A percentile compares a stretch with the other conserved stretches of the same genome.
Evolutionary conservation across 2,329 filamentous ascomycete species (phyloP).

Genomic region (Ophiostoma ulmi): DNA sequence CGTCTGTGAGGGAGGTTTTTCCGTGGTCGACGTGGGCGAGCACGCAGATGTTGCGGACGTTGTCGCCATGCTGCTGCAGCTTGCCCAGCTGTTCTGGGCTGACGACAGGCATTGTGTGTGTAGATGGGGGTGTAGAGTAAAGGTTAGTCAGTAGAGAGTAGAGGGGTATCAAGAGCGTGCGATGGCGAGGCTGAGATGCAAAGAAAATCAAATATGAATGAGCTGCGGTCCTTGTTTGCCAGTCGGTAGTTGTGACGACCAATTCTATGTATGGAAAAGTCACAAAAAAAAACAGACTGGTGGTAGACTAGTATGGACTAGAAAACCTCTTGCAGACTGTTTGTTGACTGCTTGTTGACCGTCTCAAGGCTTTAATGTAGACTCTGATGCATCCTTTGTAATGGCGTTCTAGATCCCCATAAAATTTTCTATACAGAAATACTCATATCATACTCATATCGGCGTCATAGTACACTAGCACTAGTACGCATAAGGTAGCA

Average conservation of each 20-base stretch:
- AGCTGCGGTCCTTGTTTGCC: too few relatives aligned
- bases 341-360: too few relatives aligned
- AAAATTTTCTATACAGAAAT: not conserved
- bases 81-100: constrained; percentile 82
- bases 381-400: not conserved
- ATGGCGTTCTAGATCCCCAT: not conserved
- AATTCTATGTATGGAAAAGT: not conserved
- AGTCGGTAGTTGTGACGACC: too few relatives aligned
- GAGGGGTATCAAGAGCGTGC: not conserved
- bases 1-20: constrained; percentile 95
- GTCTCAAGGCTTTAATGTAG: too few relatives aligned
- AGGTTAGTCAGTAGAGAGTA: not conserved
- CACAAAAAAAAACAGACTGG: not conserved
- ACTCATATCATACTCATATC: constrained; percentile 22
- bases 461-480: constrained; percentile 17
- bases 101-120: constrained; percentile 73
- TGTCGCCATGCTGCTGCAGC: constrained; percentile 80
- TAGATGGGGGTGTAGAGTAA: not conserved
- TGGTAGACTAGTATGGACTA: not conserved
- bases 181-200: not conserved
- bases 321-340: too few relatives aligned
- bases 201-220: not conserved
- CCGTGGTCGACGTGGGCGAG: constrained; percentile 96
- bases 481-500: not conserved
- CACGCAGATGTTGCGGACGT: constrained; percentile 97